Conservation (phyloP, 352 stramenopile genomes). For the Aphanomyces euteiches region DNA sequence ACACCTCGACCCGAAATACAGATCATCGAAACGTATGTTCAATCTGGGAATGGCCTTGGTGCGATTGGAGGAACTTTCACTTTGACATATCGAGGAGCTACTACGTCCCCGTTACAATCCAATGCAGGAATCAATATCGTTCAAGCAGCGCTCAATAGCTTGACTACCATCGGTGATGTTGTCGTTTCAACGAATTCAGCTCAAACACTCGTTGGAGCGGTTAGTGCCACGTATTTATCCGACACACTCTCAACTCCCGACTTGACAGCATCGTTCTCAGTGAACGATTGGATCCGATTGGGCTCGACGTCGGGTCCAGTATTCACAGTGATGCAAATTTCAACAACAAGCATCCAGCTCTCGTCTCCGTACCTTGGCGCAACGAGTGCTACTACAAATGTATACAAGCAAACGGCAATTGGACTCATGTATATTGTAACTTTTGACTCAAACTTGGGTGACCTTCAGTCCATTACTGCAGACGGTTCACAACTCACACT, state of each 20-base stretch:
- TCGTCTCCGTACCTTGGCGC: constrained; percentile 81
- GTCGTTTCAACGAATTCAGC: constrained; percentile 88
- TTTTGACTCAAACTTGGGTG: constrained; percentile 73
- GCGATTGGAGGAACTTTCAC: constrained; percentile 69
- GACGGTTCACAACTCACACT: constrained; percentile 53
- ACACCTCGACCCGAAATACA: constrained; percentile 83
- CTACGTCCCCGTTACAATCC: constrained; percentile 45
- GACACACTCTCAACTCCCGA: constrained; percentile 60
- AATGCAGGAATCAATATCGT: constrained; percentile 79
- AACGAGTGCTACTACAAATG: constrained; percentile 42
- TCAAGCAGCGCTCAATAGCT: constrained; percentile 72
- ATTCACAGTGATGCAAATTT: constrained; percentile 78
- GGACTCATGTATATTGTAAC: constrained; percentile 68
- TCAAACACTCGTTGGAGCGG: constrained; percentile 60
- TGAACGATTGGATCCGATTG: constrained; percentile 92
- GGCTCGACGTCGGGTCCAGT: constrained; percentile 70
- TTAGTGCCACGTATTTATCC: constrained; percentile 75
- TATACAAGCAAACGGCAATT: constrained; percentile 80
- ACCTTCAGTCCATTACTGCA: constrained; percentile 50
- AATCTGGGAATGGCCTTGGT: constrained; percentile 33
- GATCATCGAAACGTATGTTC: constrained; percentile 84
- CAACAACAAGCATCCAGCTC: constrained; percentile 66
- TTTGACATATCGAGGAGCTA: constrained; percentile 63
- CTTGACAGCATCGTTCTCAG: constrained; percentile 58
- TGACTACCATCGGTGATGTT: constrained; percentile 79